phyloP scores from a whole-genome alignment of 441 rosid species.

The Mallotus repandus region DNA sequence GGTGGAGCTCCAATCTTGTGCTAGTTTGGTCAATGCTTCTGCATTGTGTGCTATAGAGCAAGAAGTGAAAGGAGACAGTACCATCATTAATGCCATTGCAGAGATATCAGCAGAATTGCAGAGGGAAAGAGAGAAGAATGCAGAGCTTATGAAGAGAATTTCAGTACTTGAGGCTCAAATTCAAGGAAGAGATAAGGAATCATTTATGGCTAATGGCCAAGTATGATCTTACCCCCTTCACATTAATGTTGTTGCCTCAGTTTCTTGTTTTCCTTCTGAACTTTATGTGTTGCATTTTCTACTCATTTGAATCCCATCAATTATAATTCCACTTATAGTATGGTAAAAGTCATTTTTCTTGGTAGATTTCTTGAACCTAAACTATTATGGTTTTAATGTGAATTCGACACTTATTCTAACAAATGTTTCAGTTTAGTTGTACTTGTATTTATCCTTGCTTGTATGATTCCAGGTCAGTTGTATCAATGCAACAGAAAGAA shows the following conservation, averaged over 20 bases:
- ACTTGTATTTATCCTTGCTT: neutral
- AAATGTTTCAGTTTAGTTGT: too few relatives aligned
- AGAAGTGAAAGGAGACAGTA: slow-evolving; percentile 35
- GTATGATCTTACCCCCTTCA: slow-evolving; percentile 28
- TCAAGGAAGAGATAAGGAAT: slow-evolving; percentile 32
- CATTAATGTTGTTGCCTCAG: slow-evolving; percentile 12
- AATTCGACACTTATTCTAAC: too few relatives aligned
- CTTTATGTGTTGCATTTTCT: neutral
- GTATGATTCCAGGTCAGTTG: slow-evolving; percentile 31
- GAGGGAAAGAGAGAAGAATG: slow-evolving; percentile 51
- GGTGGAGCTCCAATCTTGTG: slow-evolving; percentile 50
- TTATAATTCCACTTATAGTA: too few relatives aligned
- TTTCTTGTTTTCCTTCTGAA: neutral
- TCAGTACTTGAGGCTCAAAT: slow-evolving; percentile 52
- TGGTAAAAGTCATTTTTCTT: neutral
- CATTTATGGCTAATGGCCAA: slow-evolving; percentile 26
- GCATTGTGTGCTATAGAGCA: slow-evolving; percentile 48
- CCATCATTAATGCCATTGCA: slow-evolving; percentile 27
- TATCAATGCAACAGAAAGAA: slow-evolving; percentile 27
- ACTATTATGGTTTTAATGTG: too few relatives aligned
- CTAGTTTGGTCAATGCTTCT: slow-evolving; percentile 44
- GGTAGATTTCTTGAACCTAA: neutral
- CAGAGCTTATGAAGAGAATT: slow-evolving; percentile 50
- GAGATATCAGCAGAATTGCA: slow-evolving; percentile 48
- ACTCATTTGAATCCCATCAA: neutral